phyloP scores from a whole-genome alignment of 1,139 yeast genomes.

The Blastobotrys illinoisensis region DNA sequence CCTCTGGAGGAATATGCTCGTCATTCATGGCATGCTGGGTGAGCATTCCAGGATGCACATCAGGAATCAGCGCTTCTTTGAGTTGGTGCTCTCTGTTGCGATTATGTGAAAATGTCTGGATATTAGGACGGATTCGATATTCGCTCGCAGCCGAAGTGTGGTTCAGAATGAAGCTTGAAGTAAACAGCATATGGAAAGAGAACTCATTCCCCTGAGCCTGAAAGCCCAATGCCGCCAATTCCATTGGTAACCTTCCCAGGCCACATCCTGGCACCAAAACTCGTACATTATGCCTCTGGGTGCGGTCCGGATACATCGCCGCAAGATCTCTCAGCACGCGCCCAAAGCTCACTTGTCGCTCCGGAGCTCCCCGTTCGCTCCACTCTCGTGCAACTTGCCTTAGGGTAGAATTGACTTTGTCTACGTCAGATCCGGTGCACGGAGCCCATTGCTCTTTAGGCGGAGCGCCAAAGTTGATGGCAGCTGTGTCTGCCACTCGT shows the following conservation, averaged over 20 bases:
- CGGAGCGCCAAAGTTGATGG: constrained; percentile 51
- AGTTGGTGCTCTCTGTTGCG: constrained; percentile 46
- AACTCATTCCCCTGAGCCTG: constrained; percentile 81
- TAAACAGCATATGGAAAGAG: constrained; percentile 72
- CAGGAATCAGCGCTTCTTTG: constrained; percentile 44
- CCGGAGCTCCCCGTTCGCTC: constrained; percentile 56
- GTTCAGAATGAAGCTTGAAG: constrained; percentile 62
- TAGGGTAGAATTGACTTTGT: constrained; percentile 57
- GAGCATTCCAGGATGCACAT: constrained; percentile 29
- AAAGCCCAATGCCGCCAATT: constrained; percentile 62
- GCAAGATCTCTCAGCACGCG: constrained; percentile 45
- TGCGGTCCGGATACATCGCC: constrained; percentile 37
- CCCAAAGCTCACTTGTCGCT: constrained; percentile 46
- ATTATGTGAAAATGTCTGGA: constrained; percentile 73
- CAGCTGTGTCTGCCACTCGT: constrained; percentile 43
- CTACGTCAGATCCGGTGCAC: constrained; percentile 45
- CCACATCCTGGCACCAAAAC: constrained; percentile 83
- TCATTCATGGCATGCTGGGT: constrained; percentile 28
- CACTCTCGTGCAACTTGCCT: constrained; percentile 72
- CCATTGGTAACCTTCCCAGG: constrained; percentile 70
- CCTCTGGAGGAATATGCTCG: constrained; percentile 42
- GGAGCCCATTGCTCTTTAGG: constrained; percentile 43
- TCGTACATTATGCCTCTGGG: constrained; percentile 31
- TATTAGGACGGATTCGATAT: constrained; percentile 62
- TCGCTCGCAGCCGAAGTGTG: constrained; percentile 48